Evolutionary conservation across 164 flowering plant genomes (phyloP).

Genomic region (Tetracentron sinense): DNA sequence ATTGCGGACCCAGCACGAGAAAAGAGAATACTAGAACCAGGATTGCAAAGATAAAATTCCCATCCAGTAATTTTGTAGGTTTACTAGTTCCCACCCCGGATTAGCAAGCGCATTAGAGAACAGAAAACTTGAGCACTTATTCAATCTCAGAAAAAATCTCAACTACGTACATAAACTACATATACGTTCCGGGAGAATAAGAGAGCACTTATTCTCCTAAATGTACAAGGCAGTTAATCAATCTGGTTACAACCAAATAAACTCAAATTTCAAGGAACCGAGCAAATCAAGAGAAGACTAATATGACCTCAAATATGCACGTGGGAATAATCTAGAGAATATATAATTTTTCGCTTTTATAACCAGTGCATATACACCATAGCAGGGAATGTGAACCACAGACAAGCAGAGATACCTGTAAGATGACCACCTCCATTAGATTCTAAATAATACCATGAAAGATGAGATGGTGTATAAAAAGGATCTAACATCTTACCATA

Average conservation of each 20-base stretch:
- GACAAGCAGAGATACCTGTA: slow-evolving; percentile 59
- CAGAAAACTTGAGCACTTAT: too few relatives aligned
- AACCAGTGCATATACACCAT: slow-evolving; percentile 40
- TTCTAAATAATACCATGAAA: neutral
- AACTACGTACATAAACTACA: too few relatives aligned
- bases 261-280: neutral
- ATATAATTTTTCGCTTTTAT: slow-evolving; percentile 31
- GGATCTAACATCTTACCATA: slow-evolving; percentile 41
- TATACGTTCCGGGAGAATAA: neutral
- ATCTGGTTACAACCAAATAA: neutral
- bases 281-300: slow-evolving; percentile 7
- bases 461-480: neutral
- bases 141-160: too few relatives aligned
- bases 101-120: too few relatives aligned
- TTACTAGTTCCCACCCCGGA: too few relatives aligned
- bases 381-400: slow-evolving; percentile 58
- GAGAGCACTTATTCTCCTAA: neutral
- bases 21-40: too few relatives aligned
- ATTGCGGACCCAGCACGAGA: too few relatives aligned
- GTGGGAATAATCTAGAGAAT: slow-evolving; percentile 49
- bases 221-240: neutral
- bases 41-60: too few relatives aligned
- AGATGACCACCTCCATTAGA: neutral
- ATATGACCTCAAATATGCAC: slow-evolving; percentile 31
- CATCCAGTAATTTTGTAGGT: too few relatives aligned